Conservation (phyloP, 1,139 yeast genomes). For the Yamadazyma mexicana region DNA sequence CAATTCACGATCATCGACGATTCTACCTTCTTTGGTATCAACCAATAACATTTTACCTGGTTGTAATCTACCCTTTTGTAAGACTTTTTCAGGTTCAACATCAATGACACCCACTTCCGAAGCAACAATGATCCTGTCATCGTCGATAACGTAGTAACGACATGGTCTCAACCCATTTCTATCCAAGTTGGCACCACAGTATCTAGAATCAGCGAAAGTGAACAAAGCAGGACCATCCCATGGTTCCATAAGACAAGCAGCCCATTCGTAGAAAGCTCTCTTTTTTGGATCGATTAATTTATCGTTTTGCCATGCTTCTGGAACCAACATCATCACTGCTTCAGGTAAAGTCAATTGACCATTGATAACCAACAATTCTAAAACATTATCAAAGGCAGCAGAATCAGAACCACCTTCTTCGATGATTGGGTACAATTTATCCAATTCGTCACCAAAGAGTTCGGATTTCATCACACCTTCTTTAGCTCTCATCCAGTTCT, state of each 20-base stretch:
- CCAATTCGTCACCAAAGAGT: conserved; percentile 88
- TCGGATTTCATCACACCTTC: conserved; percentile 94
- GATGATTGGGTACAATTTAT: conserved; percentile 87
- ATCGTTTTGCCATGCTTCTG: conserved; percentile 98
- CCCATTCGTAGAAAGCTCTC: conserved; percentile 98
- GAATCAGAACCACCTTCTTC: conserved; percentile 99
- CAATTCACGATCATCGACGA: conserved; percentile 90
- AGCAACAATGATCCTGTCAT: conserved; percentile 95
- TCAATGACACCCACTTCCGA: conserved; percentile 97
- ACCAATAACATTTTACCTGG: conserved; percentile 97
- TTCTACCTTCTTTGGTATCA: conserved; percentile 88
- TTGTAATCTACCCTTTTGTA: conserved; percentile 89
- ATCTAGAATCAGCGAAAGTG: conserved; percentile 95
- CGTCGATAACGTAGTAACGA: conserved; percentile 92
- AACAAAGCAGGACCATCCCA: conserved; percentile 99
- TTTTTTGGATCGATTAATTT: conserved; percentile 82
- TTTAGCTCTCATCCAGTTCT: conserved; percentile 98
- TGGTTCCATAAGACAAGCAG: conserved; percentile 98
- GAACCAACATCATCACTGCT: conserved; percentile 95
- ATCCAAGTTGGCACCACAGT: conserved; percentile 97
- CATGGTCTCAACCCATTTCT: conserved; percentile 98
- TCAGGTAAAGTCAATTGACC: conserved; percentile 93
- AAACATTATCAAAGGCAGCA: conserved; percentile 96
- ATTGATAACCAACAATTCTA: conserved; percentile 86
- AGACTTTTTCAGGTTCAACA: conserved; percentile 77